Evolutionary conservation across 176 grass and related monocot species (phyloP), one percentile per base, ranked within the genome.

Genomic region (Hsuehochloa calcarea): DNA sequence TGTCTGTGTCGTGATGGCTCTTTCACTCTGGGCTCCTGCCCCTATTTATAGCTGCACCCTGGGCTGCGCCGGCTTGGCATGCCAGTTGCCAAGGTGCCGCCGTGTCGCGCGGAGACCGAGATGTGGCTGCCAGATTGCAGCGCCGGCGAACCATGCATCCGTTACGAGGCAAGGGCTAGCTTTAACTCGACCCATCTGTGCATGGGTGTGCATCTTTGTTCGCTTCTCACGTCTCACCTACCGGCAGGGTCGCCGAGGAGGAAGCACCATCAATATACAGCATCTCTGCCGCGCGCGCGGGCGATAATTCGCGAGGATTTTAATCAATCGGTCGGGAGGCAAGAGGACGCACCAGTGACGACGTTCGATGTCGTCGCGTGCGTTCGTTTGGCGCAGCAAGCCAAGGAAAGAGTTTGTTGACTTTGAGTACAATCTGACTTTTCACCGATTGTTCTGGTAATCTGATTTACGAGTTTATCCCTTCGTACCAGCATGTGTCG

Each of bases 211-310:
- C 44, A 34, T 13, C 73, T 70, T 51, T 79, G 84, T 58, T 85
- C 16, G 47, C 49, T 56, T 85, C 47, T 65, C n/a, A n/a, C n/a
- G n/a, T n/a, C n/a, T n/a, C 61, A 77, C 72, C 61, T 45, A 45
- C 47, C 47, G 10, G 35, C 35, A n/a, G n/a, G 69, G 71, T 39
- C 70, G 22, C 44, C 73, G 38, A 40, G 38, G 64, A 82, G 80
- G 80, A 81, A 69, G 74, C 74, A 56, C 83, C n/a, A 54, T 44
- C 55, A 49, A 82, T 47, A 70, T 58, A 55, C 37, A 37, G 16
- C 38, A 50, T 67, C 8, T 20, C 11, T 37, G 12, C 12, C n/a
- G 41, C 1, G 31, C 31, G 31, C n/a, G 69, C 41, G 70, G 1
- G 45, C 7, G n/a, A 1, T 34, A 34, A 34, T 34, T 58, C n/a